Evolutionary conservation across 768 basidiomycete species (phyloP), one percentile per base, ranked within the genome.

Genomic region (Russula vinacea): DNA sequence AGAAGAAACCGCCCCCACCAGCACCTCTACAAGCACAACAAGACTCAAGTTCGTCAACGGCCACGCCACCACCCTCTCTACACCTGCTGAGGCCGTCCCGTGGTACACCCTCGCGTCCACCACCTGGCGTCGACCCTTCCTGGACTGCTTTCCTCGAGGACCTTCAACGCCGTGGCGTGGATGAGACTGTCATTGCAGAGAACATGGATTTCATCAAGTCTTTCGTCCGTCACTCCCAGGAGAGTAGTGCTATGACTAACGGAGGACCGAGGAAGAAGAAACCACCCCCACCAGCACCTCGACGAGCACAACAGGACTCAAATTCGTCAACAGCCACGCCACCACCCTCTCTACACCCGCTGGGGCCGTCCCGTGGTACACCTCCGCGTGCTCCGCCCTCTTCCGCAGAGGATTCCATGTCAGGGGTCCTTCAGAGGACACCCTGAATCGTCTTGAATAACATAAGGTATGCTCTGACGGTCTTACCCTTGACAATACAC

Each of bases 141-240:
- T 98, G 96, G 96, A 79, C 84, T 51, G 78, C 84, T 1, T 75
- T 98, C 62, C 79, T 98, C 3, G 79, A 77, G 8, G 78, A 83
- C 62, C 80, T 98, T 5, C 82, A 86, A 64, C 75, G 76, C 52
- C 75, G 79, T 8, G 94, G 94, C 0, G 75, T 98, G 54, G 80
- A 83, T 53, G 80, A 80, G 56, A 84, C 87, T 42, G 76, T 90
- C 49, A 85, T 97, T 45, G 80, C 80, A 65, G 77, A 88, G 67
- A 88, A 98, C 70, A 88, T 88, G 78, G 88, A 91, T 66, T 98
- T 93, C 73, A 96, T 99, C 76, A 88, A 87, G 71, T 81, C 87
- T 67, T 99, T 86, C 71, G 82, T 94, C 26, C 78, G 84, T 67
- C 70, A 88, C 16, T 78, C 78, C 60, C 80, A 77, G 66, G 72